Conservation (phyloP, 1,284 basidiomycete genomes). For the Cystobasidium pallidum region DNA sequence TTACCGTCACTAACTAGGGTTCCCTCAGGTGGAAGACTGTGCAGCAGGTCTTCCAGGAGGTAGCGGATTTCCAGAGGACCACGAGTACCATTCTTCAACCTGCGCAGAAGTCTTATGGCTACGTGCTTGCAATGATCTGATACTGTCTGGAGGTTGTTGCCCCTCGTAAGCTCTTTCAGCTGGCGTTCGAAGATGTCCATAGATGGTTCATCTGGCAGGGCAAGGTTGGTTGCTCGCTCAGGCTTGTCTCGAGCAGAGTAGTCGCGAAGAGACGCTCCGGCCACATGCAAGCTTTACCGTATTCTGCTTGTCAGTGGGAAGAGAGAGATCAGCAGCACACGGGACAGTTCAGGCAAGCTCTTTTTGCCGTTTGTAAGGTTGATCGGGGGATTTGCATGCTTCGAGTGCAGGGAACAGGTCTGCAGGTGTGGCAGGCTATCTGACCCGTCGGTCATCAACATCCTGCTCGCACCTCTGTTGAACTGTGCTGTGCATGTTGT, state of each 20-base stretch:
- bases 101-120: slow-evolving; percentile 20
- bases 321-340: too few species aligned
- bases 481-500: too few species aligned
- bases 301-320: too few species aligned
- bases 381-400: too few species aligned
- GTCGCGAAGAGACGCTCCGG: neutral
- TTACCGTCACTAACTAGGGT: neutral
- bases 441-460: too few species aligned
- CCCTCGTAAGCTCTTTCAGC: slow-evolving; percentile 23
- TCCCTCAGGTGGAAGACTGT: neutral
- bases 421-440: too few species aligned
- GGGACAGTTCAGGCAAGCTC: too few species aligned
- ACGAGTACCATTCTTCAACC: slow-evolving; percentile 17
- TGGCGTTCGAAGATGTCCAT: slow-evolving; percentile 27
- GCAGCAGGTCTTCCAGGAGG: slow-evolving; percentile 31
- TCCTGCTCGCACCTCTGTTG: too few species aligned
- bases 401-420: too few species aligned
- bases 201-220: neutral
- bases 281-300: neutral
- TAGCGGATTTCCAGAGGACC: slow-evolving; percentile 22
- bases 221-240: too few species aligned
- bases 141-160: neutral
- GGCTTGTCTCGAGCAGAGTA: neutral
- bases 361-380: too few species aligned
- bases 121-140: slow-evolving; percentile 30